A percentile compares a stretch with the other conserved stretches of the same genome.
These are phyloP conservation scores for Daldinia childiae DNA, from an alignment of 495 filamentous ascomycete species.

Conservation along the genomic window DNA sequence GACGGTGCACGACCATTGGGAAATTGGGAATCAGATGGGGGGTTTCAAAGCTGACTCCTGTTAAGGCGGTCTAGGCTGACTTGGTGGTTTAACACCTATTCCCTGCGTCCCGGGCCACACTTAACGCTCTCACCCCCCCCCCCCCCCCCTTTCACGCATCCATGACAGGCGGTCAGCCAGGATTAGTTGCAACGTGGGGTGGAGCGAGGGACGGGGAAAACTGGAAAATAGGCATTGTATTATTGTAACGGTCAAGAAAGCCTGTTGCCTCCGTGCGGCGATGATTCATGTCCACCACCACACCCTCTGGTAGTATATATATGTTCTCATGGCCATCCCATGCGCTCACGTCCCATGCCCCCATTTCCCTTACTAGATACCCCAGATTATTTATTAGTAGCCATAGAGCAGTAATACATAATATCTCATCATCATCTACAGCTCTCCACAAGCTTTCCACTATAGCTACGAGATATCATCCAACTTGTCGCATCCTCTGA, in stretches of 20 bases:
- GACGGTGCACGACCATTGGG: conserved; percentile 4
- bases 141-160: conserved; percentile 33
- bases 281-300: conserved; percentile 45
- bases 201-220: conserved; percentile 34
- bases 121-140: conserved; percentile 14
- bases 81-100: conserved; percentile 35
- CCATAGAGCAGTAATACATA: conserved; percentile 44
- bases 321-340: conserved; percentile 43
- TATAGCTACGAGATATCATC: conserved; percentile 19
- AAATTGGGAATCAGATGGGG: conserved; percentile 22
- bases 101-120: conserved; percentile 36
- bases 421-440: conserved; percentile 23
- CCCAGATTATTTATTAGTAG: conserved; percentile 40
- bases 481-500: conserved; percentile 11
- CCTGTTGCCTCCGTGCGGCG: conserved; percentile 42
- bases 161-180: conserved; percentile 50
- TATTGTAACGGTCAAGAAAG: conserved; percentile 32
- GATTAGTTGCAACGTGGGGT: conserved; percentile 47
- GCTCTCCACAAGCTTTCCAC: conserved; percentile 22
- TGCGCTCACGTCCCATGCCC: conserved; percentile 41
- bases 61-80: conserved; percentile 46
- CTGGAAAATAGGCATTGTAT: conserved; percentile 42
- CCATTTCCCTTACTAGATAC: conserved; percentile 23
- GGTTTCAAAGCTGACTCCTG: conserved; percentile 40
- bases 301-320: conserved; percentile 37